Evolutionary conservation across 106 monocot species (phyloP).

Genomic region (Platanthera guangdongensis): DNA sequence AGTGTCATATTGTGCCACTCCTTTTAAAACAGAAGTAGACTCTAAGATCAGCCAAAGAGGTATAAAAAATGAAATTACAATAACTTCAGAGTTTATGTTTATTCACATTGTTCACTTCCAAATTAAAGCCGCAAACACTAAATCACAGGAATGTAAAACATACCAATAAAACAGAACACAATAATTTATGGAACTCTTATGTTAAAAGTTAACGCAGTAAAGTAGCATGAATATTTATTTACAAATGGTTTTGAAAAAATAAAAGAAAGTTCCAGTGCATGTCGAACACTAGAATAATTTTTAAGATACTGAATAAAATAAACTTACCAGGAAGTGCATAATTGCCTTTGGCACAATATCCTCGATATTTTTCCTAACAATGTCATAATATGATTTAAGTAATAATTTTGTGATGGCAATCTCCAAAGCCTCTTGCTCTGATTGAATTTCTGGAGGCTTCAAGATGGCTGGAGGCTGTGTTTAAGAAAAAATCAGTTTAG

Average conservation of each 20-base stretch:
- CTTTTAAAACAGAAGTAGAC: no score
- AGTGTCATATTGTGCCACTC: no score
- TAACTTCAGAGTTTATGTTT: neutral
- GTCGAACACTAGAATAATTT: neutral
- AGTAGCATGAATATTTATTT: neutral
- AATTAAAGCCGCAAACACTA: neutral
- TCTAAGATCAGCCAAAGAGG: no score
- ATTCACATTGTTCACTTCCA: neutral
- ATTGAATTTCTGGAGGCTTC: constrained; percentile 82
- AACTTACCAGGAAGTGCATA: constrained; percentile 92
- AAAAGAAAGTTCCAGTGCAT: neutral
- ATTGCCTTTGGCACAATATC: constrained; percentile 91
- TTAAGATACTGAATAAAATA: no score
- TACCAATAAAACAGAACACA: neutral
- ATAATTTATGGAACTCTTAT: neutral
- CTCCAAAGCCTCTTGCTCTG: constrained; percentile 72
- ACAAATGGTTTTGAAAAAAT: neutral
- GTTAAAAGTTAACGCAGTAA: neutral
- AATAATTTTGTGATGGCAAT: constrained; percentile 81
- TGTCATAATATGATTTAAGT: constrained; percentile 91
- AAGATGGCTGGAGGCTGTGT: constrained; percentile 65
- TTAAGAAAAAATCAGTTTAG: neutral
- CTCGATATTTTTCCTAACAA: constrained; percentile 90
- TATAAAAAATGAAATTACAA: no score
- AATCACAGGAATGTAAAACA: neutral